These are phyloP conservation scores for Boletus speciosus DNA, from an alignment of 768 basidiomycete species.

Conservation along the genomic window DNA sequence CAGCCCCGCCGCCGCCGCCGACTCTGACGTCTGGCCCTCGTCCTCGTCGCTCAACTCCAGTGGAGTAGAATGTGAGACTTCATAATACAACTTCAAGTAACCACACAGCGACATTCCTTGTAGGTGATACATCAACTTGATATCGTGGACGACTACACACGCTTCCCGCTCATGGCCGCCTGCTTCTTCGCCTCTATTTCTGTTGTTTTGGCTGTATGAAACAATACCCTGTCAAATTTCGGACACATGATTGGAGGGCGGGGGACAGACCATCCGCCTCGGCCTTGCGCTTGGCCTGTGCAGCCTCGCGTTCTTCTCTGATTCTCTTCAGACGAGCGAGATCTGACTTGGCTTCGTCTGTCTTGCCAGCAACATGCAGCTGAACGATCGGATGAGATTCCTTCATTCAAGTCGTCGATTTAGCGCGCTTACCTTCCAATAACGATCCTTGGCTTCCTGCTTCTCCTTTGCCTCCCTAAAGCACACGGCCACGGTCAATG, in stretches of 20 bases:
- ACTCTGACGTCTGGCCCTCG: no score
- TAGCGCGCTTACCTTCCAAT: conserved; percentile 66
- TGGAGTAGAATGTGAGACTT: no score
- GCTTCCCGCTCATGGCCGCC: conserved; percentile 30
- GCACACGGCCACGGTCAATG: not conserved
- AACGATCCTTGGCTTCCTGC: conserved; percentile 80
- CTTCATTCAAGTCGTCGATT: not conserved
- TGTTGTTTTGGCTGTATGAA: conserved; percentile 53
- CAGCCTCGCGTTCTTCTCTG: conserved; percentile 81
- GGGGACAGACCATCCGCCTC: conserved; percentile 70
- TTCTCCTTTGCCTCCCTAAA: conserved; percentile 88
- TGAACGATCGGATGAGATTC: conserved; percentile 23
- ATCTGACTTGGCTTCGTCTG: conserved; percentile 85
- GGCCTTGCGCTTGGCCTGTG: conserved; percentile 83
- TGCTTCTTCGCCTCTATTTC: conserved; percentile 62
- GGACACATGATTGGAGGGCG: not conserved
- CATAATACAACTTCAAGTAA: not conserved
- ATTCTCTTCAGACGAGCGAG: conserved; percentile 84
- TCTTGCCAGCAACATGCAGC: conserved; percentile 81
- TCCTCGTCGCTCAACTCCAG: not conserved
- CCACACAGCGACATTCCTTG: not conserved
- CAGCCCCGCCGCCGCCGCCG: no score
- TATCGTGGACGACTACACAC: conserved; percentile 35
- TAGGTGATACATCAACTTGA: not conserved
- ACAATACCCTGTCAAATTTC: not conserved